Base-by-base conservation (phyloP, 2,329 filamentous ascomycete genomes). In the Pseudogymnoascus sp. region DNA sequence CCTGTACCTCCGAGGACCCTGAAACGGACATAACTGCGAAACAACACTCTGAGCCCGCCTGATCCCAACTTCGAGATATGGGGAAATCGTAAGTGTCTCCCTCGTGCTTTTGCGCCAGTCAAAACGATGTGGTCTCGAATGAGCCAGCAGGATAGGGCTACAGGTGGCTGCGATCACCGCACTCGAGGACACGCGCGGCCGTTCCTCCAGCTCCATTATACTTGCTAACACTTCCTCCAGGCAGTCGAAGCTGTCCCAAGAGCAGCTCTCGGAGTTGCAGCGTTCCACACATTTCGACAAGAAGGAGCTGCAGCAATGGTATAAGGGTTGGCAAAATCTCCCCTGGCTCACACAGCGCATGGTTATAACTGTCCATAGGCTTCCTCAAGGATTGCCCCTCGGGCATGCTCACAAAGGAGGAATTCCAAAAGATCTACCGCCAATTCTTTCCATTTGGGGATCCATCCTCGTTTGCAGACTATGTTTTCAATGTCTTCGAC, bases 231-330 rank as follows among this genome's bases (percentile, higher is more conserved):
- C 4, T 12, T 12, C 11, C 31, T 35, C 28, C 74, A 99, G 95
- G 79, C 95, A 98, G 83, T 98, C 93, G 72, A 99, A 98, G 82
- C 89, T 99, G 75, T 96, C 93, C 64, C 91, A 95, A 76, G 89
- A 96, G 78, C 92, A 99, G 84, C 89, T 99, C 74, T 86, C 85
- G 69, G 95, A 99, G 78, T 87, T 99, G 70, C 93, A 98, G 76
- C 95, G 91, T 81, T 92, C 92, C 65, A 99, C 95, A 68, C 92
- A 98, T 78, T 99, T 99, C 75, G 95, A 99, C 79, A 97, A 97
- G 88, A 98, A 98, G 82, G 95, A 99, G 79, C 79, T 99, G 75
- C 95, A 99, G 77, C 93, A 98, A 87, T 99, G 95, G 95, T 98
- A 99, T 79, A 98, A 98, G 84, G 95, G 95, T 96, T 78, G 68